These are phyloP conservation scores for Thymus quinquecostatus DNA, from an alignment of 257 asterid species.

Conservation along the genomic window DNA sequence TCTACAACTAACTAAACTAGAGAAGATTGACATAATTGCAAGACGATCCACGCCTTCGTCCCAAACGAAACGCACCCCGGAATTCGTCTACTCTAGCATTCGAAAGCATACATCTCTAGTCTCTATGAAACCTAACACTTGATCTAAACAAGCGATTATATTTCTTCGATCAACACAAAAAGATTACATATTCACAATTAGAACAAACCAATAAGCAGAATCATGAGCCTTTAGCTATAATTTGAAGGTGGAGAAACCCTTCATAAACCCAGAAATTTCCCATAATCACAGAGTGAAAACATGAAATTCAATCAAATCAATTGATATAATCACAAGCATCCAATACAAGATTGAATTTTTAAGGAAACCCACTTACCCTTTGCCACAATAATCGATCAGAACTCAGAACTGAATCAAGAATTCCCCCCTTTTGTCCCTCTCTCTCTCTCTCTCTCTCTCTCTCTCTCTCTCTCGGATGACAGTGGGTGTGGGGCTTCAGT, in stretches of 20 bases:
- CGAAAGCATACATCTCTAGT: no score
- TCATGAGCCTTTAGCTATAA: no score
- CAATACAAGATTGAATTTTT: not conserved
- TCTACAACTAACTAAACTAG: no score
- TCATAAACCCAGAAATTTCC: not conserved
- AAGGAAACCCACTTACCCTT: slow-evolving; percentile 2
- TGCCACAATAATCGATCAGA: not conserved
- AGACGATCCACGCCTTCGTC: no score
- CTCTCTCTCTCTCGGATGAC: not conserved
- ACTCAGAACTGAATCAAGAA: slow-evolving; percentile 10
- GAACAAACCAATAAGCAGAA: not conserved
- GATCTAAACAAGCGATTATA: not conserved
- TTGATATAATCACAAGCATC: not conserved
- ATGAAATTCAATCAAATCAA: not conserved
- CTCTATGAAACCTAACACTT: not conserved
- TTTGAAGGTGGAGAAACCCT: no score
- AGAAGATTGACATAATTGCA: no score
- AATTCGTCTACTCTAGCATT: no score
- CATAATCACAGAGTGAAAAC: no score
- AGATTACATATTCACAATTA: not conserved
- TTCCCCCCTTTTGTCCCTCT: not conserved
- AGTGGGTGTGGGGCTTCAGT: not conserved
- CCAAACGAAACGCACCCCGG: not conserved
- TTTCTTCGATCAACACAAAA: not conserved
- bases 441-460: not conserved